These are phyloP conservation scores for Ustulina deusta DNA, from an alignment of 2,329 filamentous ascomycete species.

Conservation along the genomic window DNA sequence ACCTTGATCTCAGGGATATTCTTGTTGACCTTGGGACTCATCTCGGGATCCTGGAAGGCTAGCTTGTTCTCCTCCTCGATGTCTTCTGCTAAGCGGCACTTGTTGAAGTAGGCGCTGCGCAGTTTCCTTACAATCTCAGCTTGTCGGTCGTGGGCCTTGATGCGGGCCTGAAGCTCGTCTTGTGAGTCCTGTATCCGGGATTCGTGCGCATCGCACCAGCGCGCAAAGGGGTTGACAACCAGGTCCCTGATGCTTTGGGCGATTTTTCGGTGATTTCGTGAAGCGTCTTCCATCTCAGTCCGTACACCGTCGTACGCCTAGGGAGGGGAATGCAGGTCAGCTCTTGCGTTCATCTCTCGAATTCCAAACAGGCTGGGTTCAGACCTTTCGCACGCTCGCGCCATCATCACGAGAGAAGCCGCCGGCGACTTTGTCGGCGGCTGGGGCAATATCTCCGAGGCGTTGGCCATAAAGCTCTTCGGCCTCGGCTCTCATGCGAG, in stretches of 20 bases:
- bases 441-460: constrained; percentile 82
- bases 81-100: constrained; percentile 95
- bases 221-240: constrained; percentile 91
- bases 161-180: constrained; percentile 88
- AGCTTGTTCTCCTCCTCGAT: constrained; percentile 98
- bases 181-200: constrained; percentile 91
- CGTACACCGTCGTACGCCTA: constrained; percentile 95
- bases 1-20: constrained; percentile 89
- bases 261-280: constrained; percentile 93
- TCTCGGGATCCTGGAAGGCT: constrained; percentile 89
- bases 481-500: constrained; percentile 93
- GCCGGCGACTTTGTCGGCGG: constrained; percentile 82
- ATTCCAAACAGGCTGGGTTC: constrained; percentile 41
- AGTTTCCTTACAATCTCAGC: constrained; percentile 91
- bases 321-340: constrained; percentile 37
- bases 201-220: constrained; percentile 97
- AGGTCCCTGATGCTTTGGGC: constrained; percentile 96
- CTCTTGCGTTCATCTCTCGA: constrained; percentile 33
- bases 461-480: constrained; percentile 89
- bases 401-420: constrained; percentile 94
- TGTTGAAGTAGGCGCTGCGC: constrained; percentile 97
- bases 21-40: constrained; percentile 70
- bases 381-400: constrained; percentile 92
- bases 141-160: constrained; percentile 94
- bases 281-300: constrained; percentile 89